Conservation (phyloP, 768 basidiomycete species). For the Boletus rubescentipes region DNA sequence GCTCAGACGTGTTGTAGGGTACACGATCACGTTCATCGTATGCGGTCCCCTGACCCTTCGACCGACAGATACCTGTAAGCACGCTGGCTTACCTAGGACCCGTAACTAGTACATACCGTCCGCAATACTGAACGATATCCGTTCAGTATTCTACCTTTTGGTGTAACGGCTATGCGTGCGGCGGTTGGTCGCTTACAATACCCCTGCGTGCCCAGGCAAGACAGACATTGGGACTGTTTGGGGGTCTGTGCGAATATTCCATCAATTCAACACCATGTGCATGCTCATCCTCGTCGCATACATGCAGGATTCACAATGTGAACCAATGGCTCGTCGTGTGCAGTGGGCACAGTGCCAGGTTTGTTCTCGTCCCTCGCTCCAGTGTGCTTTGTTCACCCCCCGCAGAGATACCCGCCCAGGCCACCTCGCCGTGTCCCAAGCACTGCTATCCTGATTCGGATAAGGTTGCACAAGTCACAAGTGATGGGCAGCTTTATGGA, state of each 20-base stretch:
- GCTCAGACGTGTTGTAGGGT: constrained; percentile 48
- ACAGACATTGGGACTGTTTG: constrained; percentile 47
- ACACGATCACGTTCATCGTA: constrained; percentile 70
- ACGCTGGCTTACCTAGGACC: too few relatives aligned
- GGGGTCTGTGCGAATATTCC: constrained; percentile 46
- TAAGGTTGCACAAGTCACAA: too few relatives aligned
- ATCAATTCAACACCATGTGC: neutral
- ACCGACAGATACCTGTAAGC: too few relatives aligned
- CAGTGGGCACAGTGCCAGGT: constrained; percentile 53
- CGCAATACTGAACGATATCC: too few relatives aligned
- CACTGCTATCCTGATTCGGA: too few relatives aligned
- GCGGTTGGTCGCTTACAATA: too few relatives aligned
- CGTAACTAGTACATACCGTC: too few relatives aligned
- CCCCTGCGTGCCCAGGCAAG: constrained; percentile 52
- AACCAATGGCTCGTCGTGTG: constrained; percentile 71
- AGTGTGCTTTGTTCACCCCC: constrained; percentile 1
- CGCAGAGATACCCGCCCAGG: too few relatives aligned
- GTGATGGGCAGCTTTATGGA: too few relatives aligned
- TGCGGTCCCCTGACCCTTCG: constrained; percentile 44
- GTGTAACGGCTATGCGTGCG: too few relatives aligned
- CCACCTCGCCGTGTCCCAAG: too few relatives aligned
- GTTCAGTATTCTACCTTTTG: too few relatives aligned
- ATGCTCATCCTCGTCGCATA: neutral
- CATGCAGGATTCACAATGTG: constrained; percentile 60
- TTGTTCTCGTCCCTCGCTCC: constrained; percentile 22